Base-by-base conservation (phyloP, 768 basidiomycete species). In the Amanita fuliginea region DNA sequence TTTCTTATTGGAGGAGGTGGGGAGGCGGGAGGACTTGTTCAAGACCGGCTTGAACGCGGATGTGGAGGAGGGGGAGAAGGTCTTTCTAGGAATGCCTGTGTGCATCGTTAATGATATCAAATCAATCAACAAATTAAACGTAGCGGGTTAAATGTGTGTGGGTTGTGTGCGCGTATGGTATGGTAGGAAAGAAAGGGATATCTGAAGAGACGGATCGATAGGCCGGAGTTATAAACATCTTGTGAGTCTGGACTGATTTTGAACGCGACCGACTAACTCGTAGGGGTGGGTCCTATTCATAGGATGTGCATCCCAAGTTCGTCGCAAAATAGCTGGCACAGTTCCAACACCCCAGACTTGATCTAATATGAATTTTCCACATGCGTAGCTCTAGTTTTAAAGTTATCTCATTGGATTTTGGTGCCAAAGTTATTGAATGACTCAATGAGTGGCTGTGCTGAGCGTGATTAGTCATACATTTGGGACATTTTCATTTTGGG, bases 31-130 rank as follows among this genome's bases (percentile, higher is more conserved):
- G 10, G 30, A 3, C 1, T 33, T 36, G 35, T 47, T 16, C 46
- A 47, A 47, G 46, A 18, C 46, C 46, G 10, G 46, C 46, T 47
- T 47, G 46, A 34, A 46, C 30, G 42, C 28, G 39, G 39, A 19
- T 2, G 6, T 3, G 19, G 40, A 11, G 40, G 40, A 41, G 26
- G 40, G 24, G 26, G 43, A 11, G 10, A 11, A 11, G 30, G 30
- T 45, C n/a, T 32, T 45, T 45, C 33, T 30, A 4, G n/a, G 43
- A 30, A 32, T 16, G 14, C 32, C n/a, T 9, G 28, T 32, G 16
- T 18, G 21, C 43, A 45, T 45, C 11, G 30, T 45, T 2, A 30
- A 34, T 34, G 42, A 24, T 43, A 43, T 43, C n/a, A 14, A 26
- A 24, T n/a, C 19, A 39, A 39, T 39, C 8, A 22, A 32, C 39